A percentile compares a stretch with the other conserved stretches of the same genome.
Conservation (phyloP, 140 eudicot species). For the Stevia rebaudiana region DNA sequence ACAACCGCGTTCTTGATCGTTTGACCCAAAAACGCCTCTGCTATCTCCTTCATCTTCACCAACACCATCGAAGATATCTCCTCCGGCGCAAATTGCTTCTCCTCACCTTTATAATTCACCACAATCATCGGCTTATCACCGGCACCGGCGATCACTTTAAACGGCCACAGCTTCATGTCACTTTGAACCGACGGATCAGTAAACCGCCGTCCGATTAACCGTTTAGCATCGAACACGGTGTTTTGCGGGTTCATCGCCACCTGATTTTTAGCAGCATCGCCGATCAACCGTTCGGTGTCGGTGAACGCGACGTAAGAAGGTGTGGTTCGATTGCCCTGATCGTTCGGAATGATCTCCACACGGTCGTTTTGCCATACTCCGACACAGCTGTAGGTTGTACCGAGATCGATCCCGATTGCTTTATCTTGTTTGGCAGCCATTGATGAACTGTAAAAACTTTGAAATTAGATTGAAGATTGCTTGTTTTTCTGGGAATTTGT, state of each 20-base stretch:
- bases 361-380: conserved; percentile 56
- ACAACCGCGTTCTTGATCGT: conserved; percentile 40
- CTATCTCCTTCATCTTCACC: conserved; percentile 42
- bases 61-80: conserved; percentile 54
- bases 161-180: conserved; percentile 64
- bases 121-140: conserved; percentile 55
- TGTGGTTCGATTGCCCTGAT: conserved; percentile 56
- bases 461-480: too few species aligned
- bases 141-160: conserved; percentile 39
- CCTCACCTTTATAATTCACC: conserved; percentile 47
- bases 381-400: conserved; percentile 53
- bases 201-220: conserved; percentile 45
- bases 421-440: conserved; percentile 35
- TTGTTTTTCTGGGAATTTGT: not conserved
- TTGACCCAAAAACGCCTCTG: conserved; percentile 43
- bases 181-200: conserved; percentile 49
- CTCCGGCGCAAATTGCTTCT: conserved; percentile 46
- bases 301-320: conserved; percentile 56
- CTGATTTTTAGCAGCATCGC: conserved; percentile 55
- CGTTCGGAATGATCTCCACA: conserved; percentile 52
- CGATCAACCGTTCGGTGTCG: conserved; percentile 47
- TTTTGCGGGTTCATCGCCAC: conserved; percentile 60
- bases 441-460: not conserved
- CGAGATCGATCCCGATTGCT: conserved; percentile 50
- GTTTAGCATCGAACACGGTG: conserved; percentile 55